phyloP scores from a whole-genome alignment of 192 early-diverging fungal genomes.

The Rhizoclosmatium sp. region DNA sequence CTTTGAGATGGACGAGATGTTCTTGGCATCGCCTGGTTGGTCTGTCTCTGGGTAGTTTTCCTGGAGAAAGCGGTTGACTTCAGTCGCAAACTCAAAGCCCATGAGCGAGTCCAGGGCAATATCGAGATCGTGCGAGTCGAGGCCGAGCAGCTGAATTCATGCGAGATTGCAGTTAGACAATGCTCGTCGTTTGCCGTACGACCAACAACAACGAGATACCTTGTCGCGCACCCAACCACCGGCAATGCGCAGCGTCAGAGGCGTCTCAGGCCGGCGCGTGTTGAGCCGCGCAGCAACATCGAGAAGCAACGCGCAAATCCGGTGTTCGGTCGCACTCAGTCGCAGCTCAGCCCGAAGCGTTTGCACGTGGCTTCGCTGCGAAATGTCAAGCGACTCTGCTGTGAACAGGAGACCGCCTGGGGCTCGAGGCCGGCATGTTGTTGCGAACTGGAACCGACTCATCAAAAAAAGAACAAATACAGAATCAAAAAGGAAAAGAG shows the following conservation, averaged over 20 bases:
- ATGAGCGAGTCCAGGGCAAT: constrained; percentile 93
- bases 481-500: too few species aligned
- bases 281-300: constrained; percentile 66
- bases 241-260: constrained; percentile 85
- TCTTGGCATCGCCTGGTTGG: not conserved
- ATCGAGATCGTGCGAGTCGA: constrained; percentile 89
- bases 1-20: constrained; percentile 66
- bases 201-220: constrained; percentile 43
- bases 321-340: constrained; percentile 66
- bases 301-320: constrained; percentile 75
- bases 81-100: constrained; percentile 88
- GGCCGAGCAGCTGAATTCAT: constrained; percentile 75
- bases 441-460: too few species aligned
- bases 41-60: not conserved
- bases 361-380: not conserved
- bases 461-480: too few species aligned
- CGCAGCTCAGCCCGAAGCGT: not conserved
- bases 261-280: constrained; percentile 48
- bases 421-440: too few species aligned
- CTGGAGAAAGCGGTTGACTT: constrained; percentile 65
- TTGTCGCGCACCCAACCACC: constrained; percentile 99
- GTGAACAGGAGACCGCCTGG: too few species aligned
- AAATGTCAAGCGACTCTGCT: too few species aligned
- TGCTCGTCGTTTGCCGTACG: not conserved
- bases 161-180: constrained; percentile 5